Evolutionary conservation across 176 grass and related monocot species (phyloP).

Genomic region (Leersia perrieri): DNA sequence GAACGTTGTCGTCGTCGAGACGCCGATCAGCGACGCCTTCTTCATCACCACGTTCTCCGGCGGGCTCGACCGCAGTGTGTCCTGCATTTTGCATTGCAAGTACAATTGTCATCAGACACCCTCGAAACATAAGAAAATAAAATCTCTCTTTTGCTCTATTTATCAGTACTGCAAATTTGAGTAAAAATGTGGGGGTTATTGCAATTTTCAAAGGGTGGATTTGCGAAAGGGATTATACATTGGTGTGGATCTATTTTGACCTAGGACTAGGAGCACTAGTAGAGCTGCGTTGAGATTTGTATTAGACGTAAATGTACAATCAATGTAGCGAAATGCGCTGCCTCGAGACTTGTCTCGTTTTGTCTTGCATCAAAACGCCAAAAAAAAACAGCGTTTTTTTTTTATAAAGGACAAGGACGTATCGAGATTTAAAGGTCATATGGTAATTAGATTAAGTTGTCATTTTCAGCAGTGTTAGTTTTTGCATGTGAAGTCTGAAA

Average conservation of each 20-base stretch:
- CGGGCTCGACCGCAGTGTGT: constrained; percentile 82
- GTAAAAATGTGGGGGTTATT: too few relatives aligned
- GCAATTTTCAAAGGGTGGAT: neutral
- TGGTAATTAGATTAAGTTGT: neutral
- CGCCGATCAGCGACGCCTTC: constrained; percentile 80
- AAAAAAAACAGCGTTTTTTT: neutral
- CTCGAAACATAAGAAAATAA: neutral
- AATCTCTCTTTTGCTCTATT: too few relatives aligned
- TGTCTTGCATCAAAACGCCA: neutral
- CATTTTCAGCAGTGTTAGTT: neutral
- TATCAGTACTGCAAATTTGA: too few relatives aligned
- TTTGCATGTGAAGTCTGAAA: neutral
- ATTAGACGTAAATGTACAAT: neutral
- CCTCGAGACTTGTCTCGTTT: neutral
- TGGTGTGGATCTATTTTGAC: too few relatives aligned
- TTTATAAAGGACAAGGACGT: neutral
- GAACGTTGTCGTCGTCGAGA: constrained; percentile 72
- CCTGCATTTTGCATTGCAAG: constrained; percentile 36
- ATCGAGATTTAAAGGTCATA: neutral
- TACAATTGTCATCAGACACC: neutral
- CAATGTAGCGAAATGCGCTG: neutral
- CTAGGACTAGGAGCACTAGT: neutral
- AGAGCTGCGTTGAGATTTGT: neutral
- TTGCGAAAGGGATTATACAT: too few relatives aligned
- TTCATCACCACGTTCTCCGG: constrained; percentile 93